Base-by-base conservation (phyloP, 2,329 filamentous ascomycete species). In the Penicillium sp. region DNA sequence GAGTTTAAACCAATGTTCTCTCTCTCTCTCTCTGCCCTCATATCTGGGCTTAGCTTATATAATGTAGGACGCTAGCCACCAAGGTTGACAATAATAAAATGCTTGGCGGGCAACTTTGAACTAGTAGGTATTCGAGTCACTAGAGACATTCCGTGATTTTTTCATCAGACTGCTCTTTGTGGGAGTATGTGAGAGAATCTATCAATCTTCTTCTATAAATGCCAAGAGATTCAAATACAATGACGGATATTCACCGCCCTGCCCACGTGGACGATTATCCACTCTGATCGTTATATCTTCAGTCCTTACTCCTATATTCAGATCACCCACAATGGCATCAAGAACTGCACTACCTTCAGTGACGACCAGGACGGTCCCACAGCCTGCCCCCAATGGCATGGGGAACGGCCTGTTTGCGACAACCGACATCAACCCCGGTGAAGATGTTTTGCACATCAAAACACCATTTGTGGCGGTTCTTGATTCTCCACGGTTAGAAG, bases 321-420 rank as follows among this genome's bases (percentile, higher is more conserved):
- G 27, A 48, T 47, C 46, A 27, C 16, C 10, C 11, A 65, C 53
- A 39, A 70, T 70, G 67, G 55, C 65, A 7, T 55, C 59, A 21
- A 53, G 51, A 25, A 55, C 36, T 43, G 36, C 55, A 33, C 40
- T 65, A 2, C 61, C 66, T 9, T 61, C 56, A 11, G 57, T 70
- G 11, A 53, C 57, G 7, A 66, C 66, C 13, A 72, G 63, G 52
- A 65, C 71, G 2, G 61, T 55, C 4, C 60, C 68, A 3, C 60
- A 63, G 5, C 55, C 64, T 51, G 64, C 67, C 10, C 62, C 66
- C 4, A 60, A 65, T 62, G 68, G 62, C 41, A 65, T 72, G 60
- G 84, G 84, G 13, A 79, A 77, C 34, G 84, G 84, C 5, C 72
- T 87, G 1, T 86, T 86, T 66, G 79, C 84, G 3, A 76, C 72